Evolutionary conservation across 108 stramenopile species (phyloP), one percentile per base, ranked within the genome.

Genomic region (Skeletonema marinoi): DNA sequence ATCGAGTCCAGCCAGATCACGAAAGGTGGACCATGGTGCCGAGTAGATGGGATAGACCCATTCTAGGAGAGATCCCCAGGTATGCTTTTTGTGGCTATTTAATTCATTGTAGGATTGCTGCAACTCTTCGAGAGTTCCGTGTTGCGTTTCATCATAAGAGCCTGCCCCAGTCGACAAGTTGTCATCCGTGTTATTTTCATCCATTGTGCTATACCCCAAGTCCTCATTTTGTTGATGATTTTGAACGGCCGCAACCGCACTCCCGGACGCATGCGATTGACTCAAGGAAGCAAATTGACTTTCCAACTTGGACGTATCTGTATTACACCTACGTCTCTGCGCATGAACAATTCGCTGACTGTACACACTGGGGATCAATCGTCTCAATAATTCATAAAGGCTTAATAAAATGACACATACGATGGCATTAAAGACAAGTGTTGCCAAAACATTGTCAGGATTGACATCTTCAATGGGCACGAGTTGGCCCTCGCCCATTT

Each of bases 1-100:
- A 85, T 97, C 97, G 13, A 97, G 78, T 29, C 97, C 97, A 1
- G 89, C 89, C 4, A 80, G 42, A 14, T 85, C 81, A 25, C 83
- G 78, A 19, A 77, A 58, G 19, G 74, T 80, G 4, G 68, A 54
- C 83, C 83, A 84, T 8, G 79, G 82, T 11, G 78, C 74, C 17
- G 41, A 56, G 56, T 79, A 78, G 31, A 83, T 78, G 30, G 74
- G 82, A 36, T 38, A 39, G 48, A 67, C 59, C 82, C 82, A 83
- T 70, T 75, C 78, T 8, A 74, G 31, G 38, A 82, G 41, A 21
- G 75, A 44, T 25, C 21, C 54, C 16, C 54, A 56, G 25, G 16
- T 8, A 1, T 3, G 2, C 10, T 56, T 56, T 25, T 56, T 56
- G 9, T 25, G 29, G 9, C 25, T 56, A 7, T 9, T n/a, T 29